Conservation (phyloP, 129 eudicot genomes). For the Gnaphalium uliginosum region DNA sequence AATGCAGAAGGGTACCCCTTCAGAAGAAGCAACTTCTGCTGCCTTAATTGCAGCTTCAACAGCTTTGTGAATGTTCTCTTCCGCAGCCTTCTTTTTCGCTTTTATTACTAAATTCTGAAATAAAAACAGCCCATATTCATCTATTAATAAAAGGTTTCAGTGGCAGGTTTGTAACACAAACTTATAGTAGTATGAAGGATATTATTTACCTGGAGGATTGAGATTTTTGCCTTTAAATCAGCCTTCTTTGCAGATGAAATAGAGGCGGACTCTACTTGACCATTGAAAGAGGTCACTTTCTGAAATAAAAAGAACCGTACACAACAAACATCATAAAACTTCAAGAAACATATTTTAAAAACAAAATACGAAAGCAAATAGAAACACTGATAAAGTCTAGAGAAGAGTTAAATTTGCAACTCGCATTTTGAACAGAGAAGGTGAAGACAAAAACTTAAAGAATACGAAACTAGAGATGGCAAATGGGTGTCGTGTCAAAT, state of each 20-base stretch:
- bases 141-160: neutral
- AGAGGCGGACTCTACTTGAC: slow-evolving; percentile 75
- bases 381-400: neutral
- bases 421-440: neutral
- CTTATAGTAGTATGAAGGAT: neutral
- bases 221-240: slow-evolving; percentile 66
- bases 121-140: neutral
- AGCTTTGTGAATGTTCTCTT: slow-evolving; percentile 75
- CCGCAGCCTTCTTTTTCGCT: slow-evolving; percentile 70
- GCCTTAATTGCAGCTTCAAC: slow-evolving; percentile 56
- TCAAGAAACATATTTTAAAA: neutral
- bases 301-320: slow-evolving; percentile 20
- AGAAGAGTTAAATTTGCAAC: neutral
- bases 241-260: slow-evolving; percentile 84
- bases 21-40: slow-evolving; percentile 72
- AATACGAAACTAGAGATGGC: neutral
- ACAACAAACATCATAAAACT: neutral
- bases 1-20: slow-evolving; percentile 76
- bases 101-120: slow-evolving; percentile 68
- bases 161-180: neutral
- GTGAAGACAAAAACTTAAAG: neutral
- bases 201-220: slow-evolving; percentile 60
- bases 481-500: neutral
- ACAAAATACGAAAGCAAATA: neutral
- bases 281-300: slow-evolving; percentile 78